These are phyloP conservation scores for Xylariales sp. DNA, from an alignment of 2,329 filamentous ascomycete genomes.

Conservation along the genomic window DNA sequence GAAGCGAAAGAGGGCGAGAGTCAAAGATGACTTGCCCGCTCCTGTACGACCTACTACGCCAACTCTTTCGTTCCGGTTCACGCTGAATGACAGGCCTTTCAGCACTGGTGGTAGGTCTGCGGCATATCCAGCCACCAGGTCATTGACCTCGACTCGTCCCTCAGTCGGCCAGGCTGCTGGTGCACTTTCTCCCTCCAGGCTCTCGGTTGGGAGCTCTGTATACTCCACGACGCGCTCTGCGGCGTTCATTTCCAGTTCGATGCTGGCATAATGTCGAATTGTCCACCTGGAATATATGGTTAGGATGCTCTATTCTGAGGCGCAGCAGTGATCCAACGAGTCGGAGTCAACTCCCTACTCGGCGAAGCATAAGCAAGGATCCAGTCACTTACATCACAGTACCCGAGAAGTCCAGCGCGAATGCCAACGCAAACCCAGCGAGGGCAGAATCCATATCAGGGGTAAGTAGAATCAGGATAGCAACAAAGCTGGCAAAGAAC, in stretches of 20 bases:
- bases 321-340: too few species aligned
- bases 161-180: constrained; percentile 72
- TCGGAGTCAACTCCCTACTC: too few species aligned
- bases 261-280: constrained; percentile 61
- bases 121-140: constrained; percentile 69
- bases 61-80: constrained; percentile 63
- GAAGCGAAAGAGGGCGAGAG: constrained; percentile 73
- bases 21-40: constrained; percentile 72
- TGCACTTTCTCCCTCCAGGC: constrained; percentile 54
- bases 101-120: constrained; percentile 66
- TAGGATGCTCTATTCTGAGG: too few species aligned
- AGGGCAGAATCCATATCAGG: constrained; percentile 62
- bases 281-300: constrained; percentile 35
- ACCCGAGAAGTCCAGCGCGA: constrained; percentile 64
- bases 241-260: constrained; percentile 76
- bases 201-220: constrained; percentile 62
- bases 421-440: constrained; percentile 71
- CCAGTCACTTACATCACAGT: constrained; percentile 46
- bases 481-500: constrained; percentile 62
- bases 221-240: constrained; percentile 75
- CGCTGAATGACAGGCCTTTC: constrained; percentile 62
- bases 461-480: constrained; percentile 57
- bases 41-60: constrained; percentile 77
- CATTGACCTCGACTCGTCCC: constrained; percentile 66
- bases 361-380: too few species aligned